phyloP scores from a whole-genome alignment of 1,284 basidiomycete species.

The Papiliotrema terrestris region DNA sequence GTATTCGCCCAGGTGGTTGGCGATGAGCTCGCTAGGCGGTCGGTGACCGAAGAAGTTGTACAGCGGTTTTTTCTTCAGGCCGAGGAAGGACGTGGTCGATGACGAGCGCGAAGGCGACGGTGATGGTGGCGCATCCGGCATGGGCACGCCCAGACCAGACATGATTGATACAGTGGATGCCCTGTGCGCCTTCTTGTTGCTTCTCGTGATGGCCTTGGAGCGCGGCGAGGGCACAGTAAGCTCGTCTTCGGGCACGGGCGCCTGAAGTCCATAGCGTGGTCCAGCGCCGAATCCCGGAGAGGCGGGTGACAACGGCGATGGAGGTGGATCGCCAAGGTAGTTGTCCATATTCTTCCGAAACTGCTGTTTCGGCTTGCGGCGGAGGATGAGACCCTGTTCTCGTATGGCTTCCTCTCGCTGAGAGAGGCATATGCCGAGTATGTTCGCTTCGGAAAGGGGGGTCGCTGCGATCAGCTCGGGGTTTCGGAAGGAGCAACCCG shows the following conservation, averaged over 20 bases:
- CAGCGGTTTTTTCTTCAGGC: slow-evolving; percentile 53
- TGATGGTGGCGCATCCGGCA: slow-evolving; percentile 58
- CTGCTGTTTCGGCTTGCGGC: slow-evolving; percentile 53
- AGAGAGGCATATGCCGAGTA: slow-evolving; percentile 80
- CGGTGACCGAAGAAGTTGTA: slow-evolving; percentile 98
- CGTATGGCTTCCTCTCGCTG: slow-evolving; percentile 66
- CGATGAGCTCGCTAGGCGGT: slow-evolving; percentile 94
- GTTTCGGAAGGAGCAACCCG: neutral
- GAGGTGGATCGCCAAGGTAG: slow-evolving; percentile 60
- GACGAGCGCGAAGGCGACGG: slow-evolving; percentile 38
- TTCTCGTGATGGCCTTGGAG: neutral
- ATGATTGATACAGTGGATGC: slow-evolving; percentile 93
- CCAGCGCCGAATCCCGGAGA: slow-evolving; percentile 47
- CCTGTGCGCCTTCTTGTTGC: slow-evolving; percentile 70
- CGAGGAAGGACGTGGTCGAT: slow-evolving; percentile 42
- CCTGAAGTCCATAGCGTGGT: slow-evolving; percentile 34
- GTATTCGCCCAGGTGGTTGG: slow-evolving; percentile 91
- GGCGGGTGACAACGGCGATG: slow-evolving; percentile 51
- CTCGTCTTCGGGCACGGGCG: neutral
- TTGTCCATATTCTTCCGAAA: slow-evolving; percentile 54
- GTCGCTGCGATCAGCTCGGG: slow-evolving; percentile 39
- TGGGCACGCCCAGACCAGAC: slow-evolving; percentile 79
- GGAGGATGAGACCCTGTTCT: slow-evolving; percentile 75
- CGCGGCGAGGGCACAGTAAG: slow-evolving; percentile 12
- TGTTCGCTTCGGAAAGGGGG: slow-evolving; percentile 75